phyloP scores from a whole-genome alignment of 2,329 filamentous ascomycete species.

The Xylaria digitata region DNA sequence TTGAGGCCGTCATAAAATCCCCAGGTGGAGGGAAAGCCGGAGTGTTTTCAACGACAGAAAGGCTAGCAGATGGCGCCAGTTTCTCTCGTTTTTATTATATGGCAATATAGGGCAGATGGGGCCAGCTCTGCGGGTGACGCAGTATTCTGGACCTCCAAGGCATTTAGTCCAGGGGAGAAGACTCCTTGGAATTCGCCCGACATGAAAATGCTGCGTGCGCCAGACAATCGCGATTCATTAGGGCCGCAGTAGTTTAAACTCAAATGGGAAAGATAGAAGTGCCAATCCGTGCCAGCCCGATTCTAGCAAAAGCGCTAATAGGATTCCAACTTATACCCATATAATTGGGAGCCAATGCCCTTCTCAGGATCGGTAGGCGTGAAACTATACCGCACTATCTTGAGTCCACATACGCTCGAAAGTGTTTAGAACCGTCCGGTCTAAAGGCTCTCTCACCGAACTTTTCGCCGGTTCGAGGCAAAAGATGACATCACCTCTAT shows the following conservation, averaged over 20 bases:
- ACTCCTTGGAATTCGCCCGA: not conserved
- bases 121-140: not conserved
- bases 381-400: not conserved
- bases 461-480: not conserved
- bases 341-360: not conserved
- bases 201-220: not conserved
- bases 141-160: not conserved
- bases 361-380: not conserved
- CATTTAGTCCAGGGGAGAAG: not conserved
- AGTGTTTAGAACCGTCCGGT: not conserved
- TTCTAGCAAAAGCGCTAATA: constrained; percentile 3
- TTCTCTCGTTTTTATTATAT: not conserved
- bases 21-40: not conserved
- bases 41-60: not conserved
- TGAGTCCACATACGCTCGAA: not conserved
- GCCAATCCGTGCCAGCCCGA: not conserved
- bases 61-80: not conserved
- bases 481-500: not conserved
- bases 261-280: not conserved
- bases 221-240: constrained; percentile 4
- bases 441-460: not conserved
- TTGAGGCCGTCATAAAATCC: constrained; percentile 2
- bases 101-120: not conserved
- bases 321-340: not conserved
- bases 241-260: constrained; percentile 8